Conservation (phyloP, 345 rosid species). For the Eucalyptus rudis region DNA sequence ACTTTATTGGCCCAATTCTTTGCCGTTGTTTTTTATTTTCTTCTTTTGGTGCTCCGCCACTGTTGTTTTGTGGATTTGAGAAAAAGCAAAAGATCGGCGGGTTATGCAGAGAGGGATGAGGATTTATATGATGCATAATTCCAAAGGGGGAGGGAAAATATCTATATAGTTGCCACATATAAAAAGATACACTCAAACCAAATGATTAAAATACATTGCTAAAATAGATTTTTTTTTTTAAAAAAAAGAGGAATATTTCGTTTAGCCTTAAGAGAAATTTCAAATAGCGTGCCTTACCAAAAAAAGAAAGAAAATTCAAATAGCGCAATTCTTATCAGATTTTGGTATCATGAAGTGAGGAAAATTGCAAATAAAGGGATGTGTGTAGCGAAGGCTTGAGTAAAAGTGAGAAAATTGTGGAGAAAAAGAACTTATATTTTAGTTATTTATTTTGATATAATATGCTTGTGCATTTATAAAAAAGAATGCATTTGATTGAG, state of each 20-base stretch:
- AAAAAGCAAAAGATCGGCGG: too few relatives aligned
- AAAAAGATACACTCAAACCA: too few relatives aligned
- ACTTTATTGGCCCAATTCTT: too few relatives aligned
- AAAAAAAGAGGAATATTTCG: too few relatives aligned
- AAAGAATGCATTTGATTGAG: neutral
- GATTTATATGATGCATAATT: neutral
- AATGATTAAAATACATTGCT: too few relatives aligned
- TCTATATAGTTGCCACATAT: too few relatives aligned
- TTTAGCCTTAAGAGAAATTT: too few relatives aligned
- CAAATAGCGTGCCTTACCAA: too few relatives aligned
- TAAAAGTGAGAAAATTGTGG: neutral
- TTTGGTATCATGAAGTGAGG: neutral
- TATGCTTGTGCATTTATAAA: neutral
- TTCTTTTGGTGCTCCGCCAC: too few relatives aligned
- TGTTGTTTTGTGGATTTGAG: too few relatives aligned
- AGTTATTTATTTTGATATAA: neutral
- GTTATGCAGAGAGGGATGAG: neutral
- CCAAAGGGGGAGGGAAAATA: neutral
- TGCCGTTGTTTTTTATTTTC: too few relatives aligned
- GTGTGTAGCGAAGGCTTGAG: neutral
- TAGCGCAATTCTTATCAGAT: neutral
- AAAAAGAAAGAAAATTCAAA: neutral
- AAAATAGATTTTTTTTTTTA: too few relatives aligned
- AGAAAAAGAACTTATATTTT: neutral
- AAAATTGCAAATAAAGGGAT: neutral